Base-by-base conservation (phyloP, 2,329 filamentous ascomycete species). In the Xylaria sp. region DNA sequence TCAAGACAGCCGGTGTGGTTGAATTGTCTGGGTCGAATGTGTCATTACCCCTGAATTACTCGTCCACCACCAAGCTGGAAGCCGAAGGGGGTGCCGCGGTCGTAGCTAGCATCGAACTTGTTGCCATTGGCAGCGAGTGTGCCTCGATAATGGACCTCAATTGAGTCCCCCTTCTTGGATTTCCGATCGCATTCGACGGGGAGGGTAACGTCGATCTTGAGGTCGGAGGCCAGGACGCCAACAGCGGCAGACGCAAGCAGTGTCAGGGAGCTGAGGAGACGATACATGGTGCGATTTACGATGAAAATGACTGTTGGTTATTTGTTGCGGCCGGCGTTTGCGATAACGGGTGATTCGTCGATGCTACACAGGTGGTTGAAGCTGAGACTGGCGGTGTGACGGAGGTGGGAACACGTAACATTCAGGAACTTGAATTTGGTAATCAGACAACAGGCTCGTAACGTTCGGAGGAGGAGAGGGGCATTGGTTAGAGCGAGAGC, bases 101-200 rank as follows among this genome's bases (percentile, higher is more conserved):
- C 90, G 82, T 97, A 97, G 81, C 88, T 90, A 71, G 93, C 89
- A 82, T 97, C 95, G 78, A 98, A 98, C 79, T 96, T 85, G 69
- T 87, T 85, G 76, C 94, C 95, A 72, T 89, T 88, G 60, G 84
- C 83, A 70, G 89, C 86, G 38, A 97, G 88, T 1, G 92, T 96
- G 75, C 95, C 95, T 65, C 88, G 88, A 85, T 98, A 97, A 84
- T 97, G 94, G 77, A 97, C 93, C 64, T 90, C 85, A 78, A 97
- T 89, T 72, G 85, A 89, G 83, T 97, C 94, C 73, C 93, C 93
- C 70, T 86, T 88, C 77, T 87, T 77, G 17, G 89, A 92, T 84
- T 93, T 94, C 81, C 93, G 90, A 59, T 89, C 88, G 85, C 94
- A 97, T 74, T 93, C 88, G 72, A 92, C 91, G 31, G 88, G 84